Evolutionary conservation across 2,329 filamentous ascomycete genomes (phyloP).

Genomic region (Trichoderma pleuroti): DNA sequence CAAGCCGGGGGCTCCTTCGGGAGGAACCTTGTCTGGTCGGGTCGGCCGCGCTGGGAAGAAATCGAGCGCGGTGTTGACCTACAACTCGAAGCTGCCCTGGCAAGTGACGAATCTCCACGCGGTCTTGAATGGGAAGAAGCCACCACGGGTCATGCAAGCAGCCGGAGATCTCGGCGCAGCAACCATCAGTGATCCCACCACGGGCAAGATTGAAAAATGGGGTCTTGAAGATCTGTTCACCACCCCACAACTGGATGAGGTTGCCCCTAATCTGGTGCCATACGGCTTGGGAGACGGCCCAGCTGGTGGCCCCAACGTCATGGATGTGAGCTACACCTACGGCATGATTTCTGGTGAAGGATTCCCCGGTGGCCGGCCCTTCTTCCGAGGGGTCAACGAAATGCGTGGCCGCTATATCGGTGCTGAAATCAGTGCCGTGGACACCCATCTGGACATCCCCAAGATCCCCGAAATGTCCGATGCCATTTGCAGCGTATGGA

Average conservation of each 20-base stretch:
- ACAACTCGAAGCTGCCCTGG: slow-evolving; percentile 78
- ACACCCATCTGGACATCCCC: slow-evolving; percentile 70
- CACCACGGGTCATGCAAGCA: slow-evolving; percentile 78
- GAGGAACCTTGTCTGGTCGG: slow-evolving; percentile 50
- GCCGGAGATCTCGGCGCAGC: slow-evolving; percentile 72
- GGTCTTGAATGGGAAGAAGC: slow-evolving; percentile 63
- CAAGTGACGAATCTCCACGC: slow-evolving; percentile 78
- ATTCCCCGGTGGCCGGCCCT: slow-evolving; percentile 75
- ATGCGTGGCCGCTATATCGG: slow-evolving; percentile 72
- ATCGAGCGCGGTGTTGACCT: slow-evolving; percentile 72
- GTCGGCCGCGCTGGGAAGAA: slow-evolving; percentile 56
- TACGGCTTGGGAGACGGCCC: slow-evolving; percentile 79
- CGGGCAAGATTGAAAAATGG: slow-evolving; percentile 76
- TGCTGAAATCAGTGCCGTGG: slow-evolving; percentile 55
- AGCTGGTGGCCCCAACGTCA: slow-evolving; percentile 75
- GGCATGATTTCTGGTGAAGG: slow-evolving; percentile 84
- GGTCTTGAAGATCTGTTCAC: slow-evolving; percentile 71
- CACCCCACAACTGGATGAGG: slow-evolving; percentile 74
- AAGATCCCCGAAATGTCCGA: slow-evolving; percentile 67
- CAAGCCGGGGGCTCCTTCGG: slow-evolving; percentile 63
- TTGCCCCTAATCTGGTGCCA: slow-evolving; percentile 67
- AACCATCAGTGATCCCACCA: slow-evolving; percentile 76
- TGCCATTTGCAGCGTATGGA: slow-evolving; percentile 77
- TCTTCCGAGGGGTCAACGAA: slow-evolving; percentile 72
- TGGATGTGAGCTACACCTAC: slow-evolving; percentile 85